Conservation (phyloP, 495 filamentous ascomycete genomes). For the Chaetomium tenue region DNA sequence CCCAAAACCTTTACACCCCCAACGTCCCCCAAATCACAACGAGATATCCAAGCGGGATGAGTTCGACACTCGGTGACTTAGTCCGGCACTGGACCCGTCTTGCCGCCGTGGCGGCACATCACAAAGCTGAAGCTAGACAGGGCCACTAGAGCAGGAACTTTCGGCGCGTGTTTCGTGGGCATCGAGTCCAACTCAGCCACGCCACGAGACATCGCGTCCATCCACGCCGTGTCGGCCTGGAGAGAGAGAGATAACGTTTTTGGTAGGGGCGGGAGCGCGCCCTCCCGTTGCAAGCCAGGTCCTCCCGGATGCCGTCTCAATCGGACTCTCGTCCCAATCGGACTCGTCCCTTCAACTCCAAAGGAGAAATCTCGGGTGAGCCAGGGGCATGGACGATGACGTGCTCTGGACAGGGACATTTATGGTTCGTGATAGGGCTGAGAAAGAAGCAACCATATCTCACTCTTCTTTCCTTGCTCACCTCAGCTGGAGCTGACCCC, state of each 20-base stretch:
- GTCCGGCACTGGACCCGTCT: neutral
- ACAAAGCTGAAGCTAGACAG: neutral
- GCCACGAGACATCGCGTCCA: no score
- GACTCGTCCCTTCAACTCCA: neutral
- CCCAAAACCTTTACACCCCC: neutral
- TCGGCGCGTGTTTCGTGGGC: constrained; percentile 5
- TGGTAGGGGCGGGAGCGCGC: constrained; percentile 3
- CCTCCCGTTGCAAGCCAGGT: neutral
- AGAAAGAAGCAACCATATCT: constrained; percentile 3
- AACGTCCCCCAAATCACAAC: neutral
- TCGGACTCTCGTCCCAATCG: constrained; percentile 15
- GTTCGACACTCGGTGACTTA: neutral
- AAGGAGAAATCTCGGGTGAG: neutral
- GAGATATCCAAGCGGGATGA: constrained; percentile 1
- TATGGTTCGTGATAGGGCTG: constrained; percentile 1
- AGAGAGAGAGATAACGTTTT: neutral
- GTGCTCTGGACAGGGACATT: neutral
- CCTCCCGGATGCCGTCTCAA: constrained; percentile 1
- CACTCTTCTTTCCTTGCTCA: neutral
- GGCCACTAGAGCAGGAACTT: neutral
- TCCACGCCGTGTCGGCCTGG: neutral
- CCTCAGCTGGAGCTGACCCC: neutral
- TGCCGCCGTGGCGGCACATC: neutral
- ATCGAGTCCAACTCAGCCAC: neutral
- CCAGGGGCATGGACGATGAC: neutral